A percentile compares a stretch with the other conserved stretches of the same genome.
These are phyloP conservation scores for Penicillium cataractarum DNA, from an alignment of 495 filamentous ascomycete genomes.

Conservation along the genomic window DNA sequence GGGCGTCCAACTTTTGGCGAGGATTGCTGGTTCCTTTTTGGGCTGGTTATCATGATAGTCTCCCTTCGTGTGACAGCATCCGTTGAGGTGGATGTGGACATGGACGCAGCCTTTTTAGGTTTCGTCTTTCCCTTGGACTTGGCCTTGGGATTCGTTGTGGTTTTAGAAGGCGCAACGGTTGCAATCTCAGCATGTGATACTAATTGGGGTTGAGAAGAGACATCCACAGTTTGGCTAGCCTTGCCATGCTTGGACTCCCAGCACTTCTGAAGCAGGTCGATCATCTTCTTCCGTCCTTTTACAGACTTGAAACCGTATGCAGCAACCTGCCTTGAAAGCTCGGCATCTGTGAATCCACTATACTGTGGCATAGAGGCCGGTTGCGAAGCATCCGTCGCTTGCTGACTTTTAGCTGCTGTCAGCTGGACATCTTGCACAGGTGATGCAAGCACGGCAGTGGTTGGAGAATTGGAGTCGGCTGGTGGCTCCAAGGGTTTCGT, in stretches of 20 bases:
- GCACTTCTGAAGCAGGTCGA: slow-evolving; percentile 70
- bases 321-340: slow-evolving; percentile 63
- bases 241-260: slow-evolving; percentile 59
- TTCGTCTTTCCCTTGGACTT: slow-evolving; percentile 13
- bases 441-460: neutral
- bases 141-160: neutral
- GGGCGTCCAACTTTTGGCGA: neutral
- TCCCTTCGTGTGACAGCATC: slow-evolving; percentile 11
- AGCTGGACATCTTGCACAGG: neutral
- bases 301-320: slow-evolving; percentile 77
- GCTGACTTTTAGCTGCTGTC: neutral
- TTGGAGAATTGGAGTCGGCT: neutral
- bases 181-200: neutral
- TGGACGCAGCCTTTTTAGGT: slow-evolving; percentile 3
- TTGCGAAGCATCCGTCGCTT: slow-evolving; percentile 4
- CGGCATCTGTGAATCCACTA: slow-evolving; percentile 62
- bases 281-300: slow-evolving; percentile 70
- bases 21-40: slow-evolving; percentile 3
- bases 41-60: neutral
- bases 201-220: neutral
- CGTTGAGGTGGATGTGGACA: slow-evolving; percentile 1
- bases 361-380: slow-evolving; percentile 60
- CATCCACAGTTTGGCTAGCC: neutral
- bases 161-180: neutral
- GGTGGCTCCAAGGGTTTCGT: neutral